Base-by-base conservation (phyloP, 768 basidiomycete genomes). In the Russula brevipes region DNA sequence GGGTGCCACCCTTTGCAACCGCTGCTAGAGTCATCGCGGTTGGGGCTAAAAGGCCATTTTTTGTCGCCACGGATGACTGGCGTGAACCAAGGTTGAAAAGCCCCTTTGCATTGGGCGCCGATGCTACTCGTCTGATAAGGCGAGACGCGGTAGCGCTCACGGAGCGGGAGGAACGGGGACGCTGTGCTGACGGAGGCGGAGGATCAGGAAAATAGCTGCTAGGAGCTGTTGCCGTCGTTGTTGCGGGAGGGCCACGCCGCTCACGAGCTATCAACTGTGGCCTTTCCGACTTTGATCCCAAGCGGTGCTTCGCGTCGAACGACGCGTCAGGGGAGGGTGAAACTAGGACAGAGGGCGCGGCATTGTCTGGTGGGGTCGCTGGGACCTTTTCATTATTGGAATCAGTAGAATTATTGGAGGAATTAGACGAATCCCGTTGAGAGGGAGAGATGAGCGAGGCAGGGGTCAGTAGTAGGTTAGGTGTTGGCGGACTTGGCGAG, bases 41-140 rank as follows among this genome's bases (percentile, higher is more conserved):
- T 4, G 91, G 89, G 14, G 92, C 85, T 45, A 93, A 78, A 47
- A 93, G 76, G 14, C 90, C 89, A 69, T 91, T 91, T 77, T 84
- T 88, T 35, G 86, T 87, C 2, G 83, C 84, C 36, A 77, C 63
- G 19, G 71, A 68, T 1, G 81, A 70, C 19, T 83, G 82, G 31
- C 85, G 82, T 47, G 84, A 79, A 59, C 82, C 76, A 50, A 84
- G 76, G 44, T 80, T 78, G 73, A 98, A 94, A 36, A 99, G 80
- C 35, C 88, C 89, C 73, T 98, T 98, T 39, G 94, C 89, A 72
- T 98, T 99, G 3, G 96, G 96, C 2, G 97, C 95, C 9, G 94
- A 97, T 4, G 95, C 94, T 52, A 98, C 96, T 54, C 96, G 87
- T 57, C 96, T 88, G 36, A 98, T 86, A 77, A 98, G 94, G 41